phyloP scores from a whole-genome alignment of 2,329 filamentous ascomycete species.

The Rhexocercosporidium sp. region DNA sequence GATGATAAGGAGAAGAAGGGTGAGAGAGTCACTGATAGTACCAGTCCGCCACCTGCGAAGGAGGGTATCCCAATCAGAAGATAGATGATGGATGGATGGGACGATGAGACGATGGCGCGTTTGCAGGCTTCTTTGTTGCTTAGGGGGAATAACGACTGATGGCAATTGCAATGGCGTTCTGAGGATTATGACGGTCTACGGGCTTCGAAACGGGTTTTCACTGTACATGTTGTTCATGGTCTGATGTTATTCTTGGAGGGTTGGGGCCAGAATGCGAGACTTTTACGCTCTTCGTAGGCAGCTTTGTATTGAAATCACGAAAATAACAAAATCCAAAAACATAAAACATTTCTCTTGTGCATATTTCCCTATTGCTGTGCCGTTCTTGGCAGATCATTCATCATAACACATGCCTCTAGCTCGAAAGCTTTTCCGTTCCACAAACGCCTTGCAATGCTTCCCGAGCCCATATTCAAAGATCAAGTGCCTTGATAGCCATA shows the following conservation, averaged over 20 bases:
- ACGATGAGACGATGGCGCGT: constrained; percentile 6
- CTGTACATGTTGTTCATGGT: constrained; percentile 34
- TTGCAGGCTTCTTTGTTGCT: constrained; percentile 3
- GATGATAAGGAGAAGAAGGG: constrained; percentile 49
- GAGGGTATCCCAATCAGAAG: constrained; percentile 69
- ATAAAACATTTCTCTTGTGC: not conserved
- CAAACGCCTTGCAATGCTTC: constrained; percentile 36
- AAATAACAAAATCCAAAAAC: not conserved
- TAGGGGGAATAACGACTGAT: constrained; percentile 26
- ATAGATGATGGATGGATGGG: constrained; percentile 45
- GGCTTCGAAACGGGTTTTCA: constrained; percentile 28
- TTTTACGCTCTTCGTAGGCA: constrained; percentile 1
- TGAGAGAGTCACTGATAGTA: constrained; percentile 38
- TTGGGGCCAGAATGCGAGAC: constrained; percentile 6
- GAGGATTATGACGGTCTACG: constrained; percentile 26
- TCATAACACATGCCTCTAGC: constrained; percentile 10
- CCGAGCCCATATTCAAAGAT: constrained; percentile 35
- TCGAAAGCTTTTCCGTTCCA: constrained; percentile 23
- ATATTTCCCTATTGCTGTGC: constrained; percentile 2
- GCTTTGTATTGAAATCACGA: constrained; percentile 5
- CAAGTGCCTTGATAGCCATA: constrained; percentile 81
- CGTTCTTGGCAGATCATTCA: constrained; percentile 13
- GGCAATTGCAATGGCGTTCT: constrained; percentile 37
- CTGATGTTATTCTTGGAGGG: not conserved
- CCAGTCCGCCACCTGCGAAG: constrained; percentile 50